Percentiles rank a stretch among this genome's conserved stretches.
These are phyloP conservation scores for Jaltomata sinuosa DNA, from an alignment of 257 asterid species.

Conservation along the genomic window DNA sequence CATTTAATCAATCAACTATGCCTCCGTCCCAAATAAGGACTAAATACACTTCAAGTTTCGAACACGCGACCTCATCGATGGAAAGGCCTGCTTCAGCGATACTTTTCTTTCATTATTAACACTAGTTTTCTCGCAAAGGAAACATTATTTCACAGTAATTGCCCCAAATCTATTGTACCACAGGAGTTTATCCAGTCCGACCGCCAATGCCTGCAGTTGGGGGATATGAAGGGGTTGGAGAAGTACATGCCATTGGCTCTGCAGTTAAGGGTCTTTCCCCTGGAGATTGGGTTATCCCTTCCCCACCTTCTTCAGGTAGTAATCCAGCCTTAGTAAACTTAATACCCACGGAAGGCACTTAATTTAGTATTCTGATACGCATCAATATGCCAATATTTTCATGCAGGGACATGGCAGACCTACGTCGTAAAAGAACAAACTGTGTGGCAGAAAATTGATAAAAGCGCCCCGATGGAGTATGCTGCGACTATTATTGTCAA, in stretches of 20 bases:
- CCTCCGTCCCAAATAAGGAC: neutral
- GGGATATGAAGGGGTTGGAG: slow-evolving; percentile 98
- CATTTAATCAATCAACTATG: neutral
- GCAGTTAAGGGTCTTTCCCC: slow-evolving; percentile 54
- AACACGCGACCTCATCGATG: neutral
- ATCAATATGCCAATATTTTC: neutral
- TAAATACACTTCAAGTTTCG: neutral
- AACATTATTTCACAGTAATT: neutral
- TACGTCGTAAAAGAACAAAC: slow-evolving; percentile 74
- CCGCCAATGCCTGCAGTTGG: slow-evolving; percentile 92
- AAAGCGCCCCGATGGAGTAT: slow-evolving; percentile 68
- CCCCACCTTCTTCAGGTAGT: slow-evolving; percentile 86
- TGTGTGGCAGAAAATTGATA: slow-evolving; percentile 75
- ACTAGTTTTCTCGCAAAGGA: neutral
- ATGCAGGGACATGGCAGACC: slow-evolving; percentile 92
- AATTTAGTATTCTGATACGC: neutral
- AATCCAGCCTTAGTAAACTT: neutral
- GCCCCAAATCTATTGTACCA: neutral
- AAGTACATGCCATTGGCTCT: slow-evolving; percentile 69
- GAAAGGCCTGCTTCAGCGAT: neutral
- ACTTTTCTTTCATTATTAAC: neutral
- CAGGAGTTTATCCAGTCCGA: slow-evolving; percentile 94
- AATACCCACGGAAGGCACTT: neutral
- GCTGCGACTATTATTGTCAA: slow-evolving; percentile 88
- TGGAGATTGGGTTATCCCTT: slow-evolving; percentile 93